Evolutionary conservation across 176 grass and related monocot genomes (phyloP), one percentile per base, ranked within the genome.

Genomic region (Olyra latifolia): DNA sequence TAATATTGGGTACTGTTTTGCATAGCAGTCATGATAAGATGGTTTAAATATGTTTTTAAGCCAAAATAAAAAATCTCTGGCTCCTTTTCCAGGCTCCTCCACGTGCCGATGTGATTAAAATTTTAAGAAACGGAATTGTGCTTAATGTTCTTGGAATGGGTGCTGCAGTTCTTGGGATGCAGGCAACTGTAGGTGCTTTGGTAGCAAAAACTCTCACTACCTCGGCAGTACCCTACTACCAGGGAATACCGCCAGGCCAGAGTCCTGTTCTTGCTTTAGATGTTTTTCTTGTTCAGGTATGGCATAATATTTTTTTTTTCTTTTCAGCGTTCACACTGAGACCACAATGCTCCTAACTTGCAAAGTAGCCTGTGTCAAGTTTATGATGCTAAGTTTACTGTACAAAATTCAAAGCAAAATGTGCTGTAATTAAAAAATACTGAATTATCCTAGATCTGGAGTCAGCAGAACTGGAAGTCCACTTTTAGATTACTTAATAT

Each of bases 241-340:
- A 95, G 71, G 92, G 92, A 42, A 82, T 93, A 71, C 45, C 92
- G 3, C 78, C 92, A 72, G 88, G 96, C 73, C 92, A 93, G 84
- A 98, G 79, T 70, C 88, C 92, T 74, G 90, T 98, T 62, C 85
- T 95, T 71, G 88, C 96, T 45, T 78, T 98, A 75, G 96, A 98
- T 86, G 79, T 98, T 72, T 93, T 98, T 46, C 81, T 98, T 23
- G 86, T 95, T 41, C 96, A 95, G 92, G 96, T 98, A 91, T 76
- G 23, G 2, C 30, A 46, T 47, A 39, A 8, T 29, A 0, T n/a
- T 11, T 69, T 52, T 47, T 47, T 81, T 67, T 73, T 39, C 7
- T 56, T 78, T 38, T 76, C 8, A 47, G 55, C 2, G 4, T 68
- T 42, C 40, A 61, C 6, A 16, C 23, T 3, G 8, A 72, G 3